Conservation (phyloP, 2,329 filamentous ascomycete species). For the Leptoxyphium fumago region DNA sequence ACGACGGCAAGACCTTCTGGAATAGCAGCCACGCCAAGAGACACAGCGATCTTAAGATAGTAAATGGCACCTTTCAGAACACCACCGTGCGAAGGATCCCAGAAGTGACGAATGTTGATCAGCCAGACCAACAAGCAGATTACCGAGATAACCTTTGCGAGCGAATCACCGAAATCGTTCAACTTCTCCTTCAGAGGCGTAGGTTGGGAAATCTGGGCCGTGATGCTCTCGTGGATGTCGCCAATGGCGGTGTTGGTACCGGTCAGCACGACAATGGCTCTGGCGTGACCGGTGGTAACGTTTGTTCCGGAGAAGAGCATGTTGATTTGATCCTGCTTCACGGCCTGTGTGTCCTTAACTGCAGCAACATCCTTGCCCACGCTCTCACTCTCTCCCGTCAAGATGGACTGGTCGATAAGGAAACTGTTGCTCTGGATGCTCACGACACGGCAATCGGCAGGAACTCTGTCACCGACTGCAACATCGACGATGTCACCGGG, state of each 20-base stretch:
- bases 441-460: constrained; percentile 82
- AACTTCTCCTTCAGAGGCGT: constrained; percentile 97
- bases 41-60: constrained; percentile 98
- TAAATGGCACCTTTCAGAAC: constrained; percentile 88
- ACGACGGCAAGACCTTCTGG: constrained; percentile 95
- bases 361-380: constrained; percentile 65
- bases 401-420: constrained; percentile 86
- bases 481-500: constrained; percentile 86
- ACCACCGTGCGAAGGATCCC: constrained; percentile 78
- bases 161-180: constrained; percentile 89
- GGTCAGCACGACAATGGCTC: constrained; percentile 78
- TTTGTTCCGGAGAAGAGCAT: constrained; percentile 98
- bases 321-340: constrained; percentile 94
- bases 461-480: constrained; percentile 80
- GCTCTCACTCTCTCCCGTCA: constrained; percentile 96
- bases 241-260: constrained; percentile 87
- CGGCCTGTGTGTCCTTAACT: constrained; percentile 65
- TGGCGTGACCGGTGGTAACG: constrained; percentile 85
- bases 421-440: constrained; percentile 96
- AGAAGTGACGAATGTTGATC: constrained; percentile 97
- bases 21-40: constrained; percentile 92
- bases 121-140: constrained; percentile 96
- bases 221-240: constrained; percentile 97
- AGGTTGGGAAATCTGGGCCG: constrained; percentile 91
- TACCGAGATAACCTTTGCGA: constrained; percentile 95